phyloP scores from a whole-genome alignment of 1,284 basidiomycete species.

The Tilletiopsis washingtonensis region DNA sequence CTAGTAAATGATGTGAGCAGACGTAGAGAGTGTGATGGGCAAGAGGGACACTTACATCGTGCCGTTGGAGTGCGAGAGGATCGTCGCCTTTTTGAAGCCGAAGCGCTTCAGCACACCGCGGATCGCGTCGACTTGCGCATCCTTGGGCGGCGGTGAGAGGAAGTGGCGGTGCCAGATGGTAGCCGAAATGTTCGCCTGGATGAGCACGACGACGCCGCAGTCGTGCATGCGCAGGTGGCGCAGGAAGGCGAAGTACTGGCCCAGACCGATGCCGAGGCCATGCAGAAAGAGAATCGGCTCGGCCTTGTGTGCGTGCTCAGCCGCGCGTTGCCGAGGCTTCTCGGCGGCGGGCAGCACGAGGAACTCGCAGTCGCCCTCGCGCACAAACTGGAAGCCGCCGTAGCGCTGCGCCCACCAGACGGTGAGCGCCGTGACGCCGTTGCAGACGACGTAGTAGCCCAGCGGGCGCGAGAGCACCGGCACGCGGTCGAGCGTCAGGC shows the following conservation, averaged over 20 bases:
- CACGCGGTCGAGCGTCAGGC: slow-evolving; percentile 71
- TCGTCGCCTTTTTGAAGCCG: slow-evolving; percentile 4
- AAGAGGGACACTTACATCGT: too few relatives aligned
- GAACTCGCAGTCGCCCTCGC: slow-evolving; percentile 10
- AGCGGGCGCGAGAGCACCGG: slow-evolving; percentile 53
- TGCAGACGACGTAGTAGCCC: slow-evolving; percentile 13
- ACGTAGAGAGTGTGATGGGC: too few relatives aligned
- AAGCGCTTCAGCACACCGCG: not conserved
- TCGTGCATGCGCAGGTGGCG: slow-evolving; percentile 7
- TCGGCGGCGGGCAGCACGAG: slow-evolving; percentile 6
- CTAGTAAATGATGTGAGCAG: too few relatives aligned
- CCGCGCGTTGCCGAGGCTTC: too few relatives aligned
- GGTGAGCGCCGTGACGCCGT: slow-evolving; percentile 1
- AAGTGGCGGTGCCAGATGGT: slow-evolving; percentile 7
- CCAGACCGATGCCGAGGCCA: slow-evolving; percentile 21
- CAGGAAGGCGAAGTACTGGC: slow-evolving; percentile 16
- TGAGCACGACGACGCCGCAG: slow-evolving; percentile 11
- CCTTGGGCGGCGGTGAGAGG: slow-evolving; percentile 10
- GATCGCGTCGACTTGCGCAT: slow-evolving; percentile 13
- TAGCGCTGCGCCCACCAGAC: not conserved
- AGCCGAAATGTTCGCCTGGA: slow-evolving; percentile 17
- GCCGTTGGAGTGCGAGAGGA: slow-evolving; percentile 15
- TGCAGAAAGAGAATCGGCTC: slow-evolving; percentile 20
- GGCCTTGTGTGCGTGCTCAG: not conserved
- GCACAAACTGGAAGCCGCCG: slow-evolving; percentile 7